A percentile compares a stretch with the other conserved stretches of the same genome.
phyloP scores from a whole-genome alignment of 345 rosid genomes.

The Laguncularia racemosa region DNA sequence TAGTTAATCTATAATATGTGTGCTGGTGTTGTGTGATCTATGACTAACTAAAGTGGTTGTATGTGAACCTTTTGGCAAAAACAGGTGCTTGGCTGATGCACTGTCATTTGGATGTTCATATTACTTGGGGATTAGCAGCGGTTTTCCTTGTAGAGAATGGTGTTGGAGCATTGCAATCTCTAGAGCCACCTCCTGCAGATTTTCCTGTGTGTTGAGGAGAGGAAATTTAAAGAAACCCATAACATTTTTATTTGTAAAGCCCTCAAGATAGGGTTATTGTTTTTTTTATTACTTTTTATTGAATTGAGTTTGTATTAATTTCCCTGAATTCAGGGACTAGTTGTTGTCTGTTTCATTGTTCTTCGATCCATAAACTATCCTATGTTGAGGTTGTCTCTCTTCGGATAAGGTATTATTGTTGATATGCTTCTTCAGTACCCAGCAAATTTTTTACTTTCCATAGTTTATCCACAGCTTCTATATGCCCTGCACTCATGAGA shows the following conservation, averaged over 20 bases:
- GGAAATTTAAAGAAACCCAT: neutral
- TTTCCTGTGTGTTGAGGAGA: constrained; percentile 44
- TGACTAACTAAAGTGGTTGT: neutral
- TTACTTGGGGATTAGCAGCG: constrained; percentile 81
- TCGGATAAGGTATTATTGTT: neutral
- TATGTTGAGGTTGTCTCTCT: neutral
- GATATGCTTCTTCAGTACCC: no score
- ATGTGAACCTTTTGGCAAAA: neutral
- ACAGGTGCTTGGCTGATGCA: constrained; percentile 94
- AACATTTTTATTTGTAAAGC: constrained; percentile 7
- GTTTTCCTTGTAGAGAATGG: constrained; percentile 84
- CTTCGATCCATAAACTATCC: no score
- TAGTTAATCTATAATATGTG: no score
- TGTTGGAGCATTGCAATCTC: constrained; percentile 39
- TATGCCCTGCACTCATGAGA: no score
- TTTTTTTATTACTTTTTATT: constrained; percentile 2
- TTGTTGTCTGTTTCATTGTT: constrained; percentile 12
- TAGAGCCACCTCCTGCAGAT: constrained; percentile 69
- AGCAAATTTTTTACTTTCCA: no score
- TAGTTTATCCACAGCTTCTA: no score
- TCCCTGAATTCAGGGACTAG: constrained; percentile 33
- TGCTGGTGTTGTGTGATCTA: no score
- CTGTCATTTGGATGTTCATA: constrained; percentile 92
- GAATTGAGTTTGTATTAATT: constrained; percentile 7
- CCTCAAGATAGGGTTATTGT: constrained; percentile 9